Conservation (phyloP, 176 grass and related monocot genomes). For the Oryza brachyantha region DNA sequence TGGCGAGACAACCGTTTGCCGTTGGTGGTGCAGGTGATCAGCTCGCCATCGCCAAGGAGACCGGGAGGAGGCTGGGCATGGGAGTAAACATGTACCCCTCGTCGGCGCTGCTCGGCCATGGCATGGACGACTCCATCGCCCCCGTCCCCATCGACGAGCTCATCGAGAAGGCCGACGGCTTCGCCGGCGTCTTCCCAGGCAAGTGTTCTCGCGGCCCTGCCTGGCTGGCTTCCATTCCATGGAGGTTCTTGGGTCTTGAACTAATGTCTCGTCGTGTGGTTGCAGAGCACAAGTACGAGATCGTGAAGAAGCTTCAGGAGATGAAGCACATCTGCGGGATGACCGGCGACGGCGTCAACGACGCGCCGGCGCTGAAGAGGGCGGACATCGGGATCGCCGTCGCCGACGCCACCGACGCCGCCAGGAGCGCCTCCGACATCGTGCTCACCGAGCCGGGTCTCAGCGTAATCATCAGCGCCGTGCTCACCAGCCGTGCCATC, state of each 20-base stretch:
- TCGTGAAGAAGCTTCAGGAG: slow-evolving; percentile 91
- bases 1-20: neutral
- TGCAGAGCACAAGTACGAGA: slow-evolving; percentile 97
- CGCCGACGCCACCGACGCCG: slow-evolving; percentile 91
- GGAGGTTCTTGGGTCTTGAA: neutral
- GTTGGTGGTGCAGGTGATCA: slow-evolving; percentile 59
- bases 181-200: slow-evolving; percentile 94
- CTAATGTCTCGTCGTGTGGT: neutral
- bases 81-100: slow-evolving; percentile 99
- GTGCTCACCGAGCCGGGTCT: slow-evolving; percentile 93
- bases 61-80: slow-evolving; percentile 91
- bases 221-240: no score
- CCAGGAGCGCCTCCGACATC: slow-evolving; percentile 86
- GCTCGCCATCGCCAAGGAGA: slow-evolving; percentile 97
- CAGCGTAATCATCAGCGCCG: slow-evolving; percentile 96
- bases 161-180: slow-evolving; percentile 94
- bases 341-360: slow-evolving; percentile 95
- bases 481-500: slow-evolving; percentile 91
- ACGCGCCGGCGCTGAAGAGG: slow-evolving; percentile 92
- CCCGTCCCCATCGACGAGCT: slow-evolving; percentile 69
- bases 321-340: slow-evolving; percentile 97
- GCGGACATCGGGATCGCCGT: slow-evolving; percentile 97
- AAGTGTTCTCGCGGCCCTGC: no score
- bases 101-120: slow-evolving; percentile 72
- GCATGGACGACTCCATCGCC: slow-evolving; percentile 62